Conservation (phyloP, 2,329 filamentous ascomycete species). For the Epicoccum nigrum region DNA sequence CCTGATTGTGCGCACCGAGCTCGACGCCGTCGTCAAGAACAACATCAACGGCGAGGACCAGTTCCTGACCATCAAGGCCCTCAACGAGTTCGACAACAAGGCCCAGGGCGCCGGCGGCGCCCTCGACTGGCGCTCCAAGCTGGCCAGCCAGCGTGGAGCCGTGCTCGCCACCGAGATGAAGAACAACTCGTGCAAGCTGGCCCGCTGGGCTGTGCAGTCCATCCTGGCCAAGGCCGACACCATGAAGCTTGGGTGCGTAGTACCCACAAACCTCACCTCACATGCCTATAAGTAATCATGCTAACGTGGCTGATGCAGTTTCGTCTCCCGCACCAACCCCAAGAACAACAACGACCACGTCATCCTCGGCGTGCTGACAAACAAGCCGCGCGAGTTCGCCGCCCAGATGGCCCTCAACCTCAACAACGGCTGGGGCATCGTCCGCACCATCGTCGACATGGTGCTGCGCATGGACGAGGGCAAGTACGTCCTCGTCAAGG, state of each 20-base stretch:
- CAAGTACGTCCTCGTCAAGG: slow-evolving; percentile 81
- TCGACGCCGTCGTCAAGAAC: slow-evolving; percentile 96
- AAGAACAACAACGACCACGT: slow-evolving; percentile 93
- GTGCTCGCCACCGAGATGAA: slow-evolving; percentile 99
- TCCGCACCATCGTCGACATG: slow-evolving; percentile 97
- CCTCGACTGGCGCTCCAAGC: slow-evolving; percentile 95
- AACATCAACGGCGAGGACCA: slow-evolving; percentile 90
- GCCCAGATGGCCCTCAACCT: slow-evolving; percentile 97
- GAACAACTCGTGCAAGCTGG: slow-evolving; percentile 99
- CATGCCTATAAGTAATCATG: not conserved
- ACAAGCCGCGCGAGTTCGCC: slow-evolving; percentile 97
- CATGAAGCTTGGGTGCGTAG: slow-evolving; percentile 91
- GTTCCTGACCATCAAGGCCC: slow-evolving; percentile 87
- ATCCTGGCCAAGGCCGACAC: slow-evolving; percentile 96
- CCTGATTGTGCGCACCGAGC: slow-evolving; percentile 90
- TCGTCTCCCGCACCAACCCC: slow-evolving; percentile 92
- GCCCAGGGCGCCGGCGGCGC: slow-evolving; percentile 93
- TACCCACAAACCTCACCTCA: not conserved
- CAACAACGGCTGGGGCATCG: slow-evolving; percentile 98
- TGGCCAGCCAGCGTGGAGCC: slow-evolving; percentile 91
- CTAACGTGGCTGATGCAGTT: slow-evolving; percentile 61
- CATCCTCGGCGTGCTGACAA: slow-evolving; percentile 91
- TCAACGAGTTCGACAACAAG: slow-evolving; percentile 99
- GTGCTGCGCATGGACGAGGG: slow-evolving; percentile 77
- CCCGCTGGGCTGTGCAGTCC: slow-evolving; percentile 94